Percentiles rank a stretch among this genome's conserved stretches.
These are phyloP conservation scores for Pachysandra terminalis DNA, from an alignment of 164 flowering plant genomes.

Conservation along the genomic window DNA sequence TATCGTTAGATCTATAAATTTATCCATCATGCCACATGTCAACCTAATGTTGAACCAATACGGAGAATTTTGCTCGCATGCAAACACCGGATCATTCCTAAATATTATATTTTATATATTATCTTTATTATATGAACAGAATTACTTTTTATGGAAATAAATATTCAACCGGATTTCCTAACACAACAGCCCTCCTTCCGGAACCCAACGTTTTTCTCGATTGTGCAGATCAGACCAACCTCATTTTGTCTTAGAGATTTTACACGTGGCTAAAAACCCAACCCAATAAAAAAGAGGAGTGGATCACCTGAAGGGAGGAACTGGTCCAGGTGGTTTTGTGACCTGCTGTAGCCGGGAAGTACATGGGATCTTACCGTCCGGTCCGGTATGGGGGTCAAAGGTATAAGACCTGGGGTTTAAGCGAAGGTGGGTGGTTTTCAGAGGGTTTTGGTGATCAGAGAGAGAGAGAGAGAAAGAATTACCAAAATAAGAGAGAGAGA, in stretches of 20 bases:
- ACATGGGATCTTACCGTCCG: slow-evolving; percentile 7
- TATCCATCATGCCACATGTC: too few relatives aligned
- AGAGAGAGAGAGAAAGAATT: background rate
- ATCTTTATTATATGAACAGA: background rate
- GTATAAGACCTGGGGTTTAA: slow-evolving; percentile 30
- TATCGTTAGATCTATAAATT: too few relatives aligned
- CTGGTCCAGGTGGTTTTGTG: slow-evolving; percentile 23
- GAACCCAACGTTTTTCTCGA: background rate
- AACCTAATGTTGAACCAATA: too few relatives aligned
- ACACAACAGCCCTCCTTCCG: background rate
- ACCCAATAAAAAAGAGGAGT: background rate
- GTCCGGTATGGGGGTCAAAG: slow-evolving; percentile 21
- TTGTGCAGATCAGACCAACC: background rate
- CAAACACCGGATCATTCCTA: background rate
- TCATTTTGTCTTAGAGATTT: too few relatives aligned
- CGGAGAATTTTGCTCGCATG: too few relatives aligned
- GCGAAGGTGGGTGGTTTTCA: slow-evolving; percentile 15
- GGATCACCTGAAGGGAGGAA: slow-evolving; percentile 23
- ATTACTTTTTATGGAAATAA: background rate
- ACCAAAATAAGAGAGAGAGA: too few relatives aligned
- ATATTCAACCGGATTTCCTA: background rate
- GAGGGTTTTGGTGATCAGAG: slow-evolving; percentile 25
- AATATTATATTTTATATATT: too few relatives aligned
- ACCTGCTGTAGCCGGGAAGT: slow-evolving; percentile 7
- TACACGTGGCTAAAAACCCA: slow-evolving; percentile 15